Base-by-base conservation (phyloP, 2,329 filamentous ascomycete species). In the Rhynchosporium agropyri region DNA sequence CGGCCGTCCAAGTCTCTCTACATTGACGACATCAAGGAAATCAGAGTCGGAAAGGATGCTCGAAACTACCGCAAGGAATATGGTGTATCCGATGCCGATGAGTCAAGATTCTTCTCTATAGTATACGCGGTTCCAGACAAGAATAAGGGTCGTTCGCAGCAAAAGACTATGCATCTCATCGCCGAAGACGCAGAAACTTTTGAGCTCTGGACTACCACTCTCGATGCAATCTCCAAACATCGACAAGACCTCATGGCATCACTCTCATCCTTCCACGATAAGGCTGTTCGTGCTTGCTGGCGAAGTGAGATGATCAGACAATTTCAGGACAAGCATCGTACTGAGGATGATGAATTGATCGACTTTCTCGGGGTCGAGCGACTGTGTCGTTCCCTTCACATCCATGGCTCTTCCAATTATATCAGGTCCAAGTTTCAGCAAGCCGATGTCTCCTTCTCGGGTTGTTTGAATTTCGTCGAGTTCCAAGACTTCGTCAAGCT, bases 1-100 rank as follows among this genome's bases (percentile, higher is more conserved):
- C 87, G 91, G 42, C 88, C 90, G 0, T 85, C 87, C 29, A 98
- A 97, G 75, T 87, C 86, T 59, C 89, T 99, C 67, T 96, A 96
- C 75, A 91, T 99, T 66, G 95, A 99, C 72, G 92, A 98, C 74
- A 94, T 99, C 71, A 89, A 91, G 72, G 92, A 97, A 73, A 92
- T 98, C 54, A 88, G 93, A 66, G 86, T 88, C 40, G 92, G 91
- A 20, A 84, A 84, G 12, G 91, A 98, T 74, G 91, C 94, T 20
- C 87, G 90, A 62, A 94, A 96, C 74, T 96, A 97, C 74, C 89
- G 91, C 48, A 87, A 94, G 71, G 93, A 97, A 75, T 91, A 90
- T 73, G 85, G 87, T 45, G 79, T 95, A 28, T 79, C 88, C 0
- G 84, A 88, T 58, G 79, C 84, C 5, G 84, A 87, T 45, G 89